phyloP scores from a whole-genome alignment of 2,329 filamentous ascomycete species.

The Beauveria pseudobassiana region DNA sequence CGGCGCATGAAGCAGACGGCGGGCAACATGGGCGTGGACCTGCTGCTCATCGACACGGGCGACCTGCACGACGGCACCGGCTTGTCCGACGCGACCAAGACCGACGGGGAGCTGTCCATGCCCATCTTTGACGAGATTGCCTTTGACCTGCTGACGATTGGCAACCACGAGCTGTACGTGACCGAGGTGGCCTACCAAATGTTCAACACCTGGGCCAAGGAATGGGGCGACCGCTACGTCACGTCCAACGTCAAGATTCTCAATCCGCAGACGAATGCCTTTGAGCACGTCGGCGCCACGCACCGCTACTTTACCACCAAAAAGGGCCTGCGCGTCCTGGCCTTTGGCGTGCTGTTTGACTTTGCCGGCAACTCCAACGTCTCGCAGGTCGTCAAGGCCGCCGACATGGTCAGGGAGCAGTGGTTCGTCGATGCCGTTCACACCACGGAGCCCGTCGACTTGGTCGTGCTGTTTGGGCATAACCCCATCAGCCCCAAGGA shows the following conservation, averaged over 20 bases:
- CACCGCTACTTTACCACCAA: constrained; percentile 37
- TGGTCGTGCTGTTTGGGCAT: constrained; percentile 58
- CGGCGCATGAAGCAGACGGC: constrained; percentile 53
- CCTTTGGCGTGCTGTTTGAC: constrained; percentile 37
- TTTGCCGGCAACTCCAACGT: constrained; percentile 53
- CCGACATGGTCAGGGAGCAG: constrained; percentile 40
- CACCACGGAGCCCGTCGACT: constrained; percentile 46
- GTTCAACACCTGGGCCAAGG: constrained; percentile 49
- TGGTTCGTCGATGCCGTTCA: constrained; percentile 56
- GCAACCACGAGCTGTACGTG: constrained; percentile 61
- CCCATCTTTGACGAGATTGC: constrained; percentile 34
- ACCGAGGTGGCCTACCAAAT: constrained; percentile 55
- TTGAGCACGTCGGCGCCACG: constrained; percentile 35
- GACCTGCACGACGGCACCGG: constrained; percentile 62
- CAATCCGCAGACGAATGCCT: constrained; percentile 30
- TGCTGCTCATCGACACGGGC: constrained; percentile 54
- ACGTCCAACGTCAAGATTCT: constrained; percentile 39
- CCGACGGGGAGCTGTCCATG: constrained; percentile 48
- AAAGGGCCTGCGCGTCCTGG: constrained; percentile 35
- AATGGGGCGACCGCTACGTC: constrained; percentile 41
- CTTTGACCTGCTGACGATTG: constrained; percentile 37
- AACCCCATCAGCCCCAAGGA: constrained; percentile 45
- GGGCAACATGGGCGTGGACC: constrained; percentile 46
- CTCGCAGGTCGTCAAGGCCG: constrained; percentile 51
- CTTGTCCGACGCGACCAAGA: constrained; percentile 50